A percentile compares a stretch with the other conserved stretches of the same genome.
Evolutionary conservation across 495 filamentous ascomycete species (phyloP).

Genomic region (Xylaria castorea): DNA sequence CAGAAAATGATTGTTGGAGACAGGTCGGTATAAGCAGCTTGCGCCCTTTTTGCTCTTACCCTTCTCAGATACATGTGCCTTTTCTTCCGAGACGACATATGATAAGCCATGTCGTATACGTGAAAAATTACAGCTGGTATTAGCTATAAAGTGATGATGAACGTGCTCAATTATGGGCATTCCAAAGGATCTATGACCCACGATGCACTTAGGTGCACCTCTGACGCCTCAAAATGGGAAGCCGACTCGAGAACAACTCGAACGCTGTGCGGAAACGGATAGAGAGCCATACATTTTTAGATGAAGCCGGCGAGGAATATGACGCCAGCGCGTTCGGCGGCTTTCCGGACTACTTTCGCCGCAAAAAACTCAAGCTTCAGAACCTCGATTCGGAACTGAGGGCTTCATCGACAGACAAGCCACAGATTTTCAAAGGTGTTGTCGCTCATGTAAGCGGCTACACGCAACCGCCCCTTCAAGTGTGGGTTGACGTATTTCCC

Average conservation of each 20-base stretch:
- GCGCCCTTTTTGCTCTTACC: background rate
- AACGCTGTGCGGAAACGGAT: conserved; percentile 82
- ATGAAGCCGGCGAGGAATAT: conserved; percentile 91
- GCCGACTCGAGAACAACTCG: conserved; percentile 76
- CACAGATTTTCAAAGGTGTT: conserved; percentile 85
- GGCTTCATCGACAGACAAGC: conserved; percentile 66
- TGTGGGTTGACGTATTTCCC: conserved; percentile 44
- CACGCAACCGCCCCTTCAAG: conserved; percentile 87
- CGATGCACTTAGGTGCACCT: conserved; percentile 15
- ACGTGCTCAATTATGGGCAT: conserved; percentile 22
- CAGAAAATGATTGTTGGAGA: background rate
- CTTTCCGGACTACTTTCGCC: conserved; percentile 86
- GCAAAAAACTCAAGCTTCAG: conserved; percentile 95
- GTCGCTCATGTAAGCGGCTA: conserved; percentile 93
- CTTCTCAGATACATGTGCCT: background rate
- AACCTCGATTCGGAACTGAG: conserved; percentile 87
- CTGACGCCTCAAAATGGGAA: conserved; percentile 70
- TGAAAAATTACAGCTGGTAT: background rate
- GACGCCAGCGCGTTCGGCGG: conserved; percentile 85
- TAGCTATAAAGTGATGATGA: conserved; percentile 2
- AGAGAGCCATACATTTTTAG: conserved; percentile 65
- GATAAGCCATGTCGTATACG: background rate
- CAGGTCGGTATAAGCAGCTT: background rate
- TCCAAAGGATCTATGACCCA: conserved; percentile 28
- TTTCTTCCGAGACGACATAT: background rate